Evolutionary conservation across 495 filamentous ascomycete genomes (phyloP).

Genomic region (Poronia punctata): DNA sequence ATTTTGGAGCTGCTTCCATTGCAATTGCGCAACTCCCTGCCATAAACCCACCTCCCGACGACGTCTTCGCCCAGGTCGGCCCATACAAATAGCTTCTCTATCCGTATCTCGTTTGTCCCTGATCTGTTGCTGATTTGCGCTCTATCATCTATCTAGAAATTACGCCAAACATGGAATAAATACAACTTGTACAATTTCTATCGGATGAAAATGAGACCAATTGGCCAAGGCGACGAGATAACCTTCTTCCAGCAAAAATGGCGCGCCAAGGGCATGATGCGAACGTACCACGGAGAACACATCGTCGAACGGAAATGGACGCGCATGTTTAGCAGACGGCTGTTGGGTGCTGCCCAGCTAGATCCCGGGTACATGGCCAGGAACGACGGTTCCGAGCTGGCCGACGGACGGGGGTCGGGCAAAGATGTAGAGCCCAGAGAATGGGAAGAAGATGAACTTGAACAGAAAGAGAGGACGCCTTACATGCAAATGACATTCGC

Average conservation of each 20-base stretch:
- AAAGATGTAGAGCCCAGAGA: constrained; percentile 26
- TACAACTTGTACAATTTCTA: constrained; percentile 94
- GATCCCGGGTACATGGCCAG: constrained; percentile 64
- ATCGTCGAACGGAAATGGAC: constrained; percentile 85
- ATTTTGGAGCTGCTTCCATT: too few relatives aligned
- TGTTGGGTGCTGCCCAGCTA: constrained; percentile 81
- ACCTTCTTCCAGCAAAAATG: constrained; percentile 99
- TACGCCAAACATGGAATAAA: constrained; percentile 96
- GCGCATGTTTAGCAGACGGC: constrained; percentile 76
- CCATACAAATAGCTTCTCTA: too few relatives aligned
- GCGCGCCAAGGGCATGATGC: constrained; percentile 70
- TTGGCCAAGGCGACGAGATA: constrained; percentile 40
- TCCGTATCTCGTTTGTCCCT: not conserved
- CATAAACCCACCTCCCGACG: too few relatives aligned
- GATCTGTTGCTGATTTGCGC: not conserved
- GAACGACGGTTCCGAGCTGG: constrained; percentile 71
- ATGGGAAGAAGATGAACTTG: not conserved
- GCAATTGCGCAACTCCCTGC: too few relatives aligned
- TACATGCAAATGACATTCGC: constrained; percentile 92
- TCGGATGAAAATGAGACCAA: too few relatives aligned
- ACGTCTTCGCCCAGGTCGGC: too few relatives aligned
- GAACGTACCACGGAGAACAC: constrained; percentile 90
- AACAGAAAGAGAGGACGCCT: constrained; percentile 44
- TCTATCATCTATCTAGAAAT: constrained; percentile 54
- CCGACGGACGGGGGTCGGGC: constrained; percentile 76